Conservation (phyloP, 2,329 filamentous ascomycete species). For the Claviceps digitariae region DNA sequence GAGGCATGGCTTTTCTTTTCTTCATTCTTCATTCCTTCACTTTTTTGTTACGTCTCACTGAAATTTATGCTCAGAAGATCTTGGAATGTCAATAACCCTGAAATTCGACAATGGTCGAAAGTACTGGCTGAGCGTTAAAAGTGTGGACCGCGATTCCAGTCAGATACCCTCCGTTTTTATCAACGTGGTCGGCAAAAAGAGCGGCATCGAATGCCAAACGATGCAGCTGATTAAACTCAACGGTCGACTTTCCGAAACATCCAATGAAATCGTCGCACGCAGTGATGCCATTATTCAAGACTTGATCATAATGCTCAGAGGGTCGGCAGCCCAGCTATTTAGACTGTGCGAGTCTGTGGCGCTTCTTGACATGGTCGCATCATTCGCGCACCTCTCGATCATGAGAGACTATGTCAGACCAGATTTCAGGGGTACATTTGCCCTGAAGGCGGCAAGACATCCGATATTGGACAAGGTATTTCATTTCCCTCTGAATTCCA, state of each 20-base stretch:
- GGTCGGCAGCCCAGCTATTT: constrained; percentile 61
- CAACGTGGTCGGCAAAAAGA: constrained; percentile 60
- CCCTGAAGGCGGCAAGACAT: constrained; percentile 62
- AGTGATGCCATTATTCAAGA: constrained; percentile 65
- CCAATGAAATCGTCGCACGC: constrained; percentile 70
- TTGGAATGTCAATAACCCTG: constrained; percentile 49
- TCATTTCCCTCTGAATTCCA: neutral
- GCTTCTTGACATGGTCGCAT: constrained; percentile 71
- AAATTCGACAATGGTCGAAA: constrained; percentile 66
- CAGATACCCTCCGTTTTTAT: constrained; percentile 57
- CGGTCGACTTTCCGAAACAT: constrained; percentile 61
- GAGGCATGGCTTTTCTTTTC: neutral
- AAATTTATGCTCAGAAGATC: constrained; percentile 28
- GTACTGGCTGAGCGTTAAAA: constrained; percentile 61
- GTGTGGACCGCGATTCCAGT: constrained; percentile 45
- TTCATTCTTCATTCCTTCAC: no score
- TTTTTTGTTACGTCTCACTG: neutral
- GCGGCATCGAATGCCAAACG: constrained; percentile 78
- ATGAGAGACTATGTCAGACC: constrained; percentile 48
- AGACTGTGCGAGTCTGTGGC: constrained; percentile 76
- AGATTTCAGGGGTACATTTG: constrained; percentile 52
- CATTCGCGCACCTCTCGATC: constrained; percentile 63
- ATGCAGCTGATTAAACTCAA: constrained; percentile 72
- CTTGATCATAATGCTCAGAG: constrained; percentile 59
- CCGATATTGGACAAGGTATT: constrained; percentile 59